Conservation (phyloP, 164 flowering plant species). For the Magnolia changhungtana region DNA sequence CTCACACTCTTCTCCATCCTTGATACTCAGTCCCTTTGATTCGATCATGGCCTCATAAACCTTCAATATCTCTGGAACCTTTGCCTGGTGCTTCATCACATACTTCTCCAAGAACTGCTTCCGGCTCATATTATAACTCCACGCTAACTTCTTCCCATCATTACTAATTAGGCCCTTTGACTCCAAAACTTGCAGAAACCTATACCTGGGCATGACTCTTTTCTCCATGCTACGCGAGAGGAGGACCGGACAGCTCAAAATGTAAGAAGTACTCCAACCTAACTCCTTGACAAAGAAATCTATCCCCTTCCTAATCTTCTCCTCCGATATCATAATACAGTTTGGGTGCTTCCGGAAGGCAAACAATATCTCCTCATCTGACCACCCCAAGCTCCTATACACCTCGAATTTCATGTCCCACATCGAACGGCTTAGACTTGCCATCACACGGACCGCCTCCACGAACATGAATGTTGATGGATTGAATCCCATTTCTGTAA, state of each 20-base stretch:
- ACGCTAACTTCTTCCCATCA: neutral
- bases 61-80: too few relatives aligned
- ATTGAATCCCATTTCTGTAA: conserved; percentile 18
- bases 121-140: too few relatives aligned
- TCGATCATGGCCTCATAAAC: too few relatives aligned
- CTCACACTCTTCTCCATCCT: too few relatives aligned
- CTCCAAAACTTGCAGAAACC: neutral
- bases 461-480: conserved; percentile 4
- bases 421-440: neutral
- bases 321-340: conserved; percentile 17
- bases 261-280: conserved; percentile 1
- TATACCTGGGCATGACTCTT: conserved; percentile 19
- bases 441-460: conserved; percentile 4
- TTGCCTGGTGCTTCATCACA: too few relatives aligned
- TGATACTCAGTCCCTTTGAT: too few relatives aligned
- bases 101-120: too few relatives aligned
- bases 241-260: neutral
- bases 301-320: conserved; percentile 15
- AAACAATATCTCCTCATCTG: conserved; percentile 15
- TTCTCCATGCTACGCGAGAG: conserved; percentile 12
- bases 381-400: conserved; percentile 24
- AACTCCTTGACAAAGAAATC: conserved; percentile 15
- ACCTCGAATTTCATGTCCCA: conserved; percentile 18
- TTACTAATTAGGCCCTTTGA: conserved; percentile 10
- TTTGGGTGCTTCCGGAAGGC: conserved; percentile 16